Conservation (phyloP, 768 basidiomycete genomes). For the Inosperma sp. region DNA sequence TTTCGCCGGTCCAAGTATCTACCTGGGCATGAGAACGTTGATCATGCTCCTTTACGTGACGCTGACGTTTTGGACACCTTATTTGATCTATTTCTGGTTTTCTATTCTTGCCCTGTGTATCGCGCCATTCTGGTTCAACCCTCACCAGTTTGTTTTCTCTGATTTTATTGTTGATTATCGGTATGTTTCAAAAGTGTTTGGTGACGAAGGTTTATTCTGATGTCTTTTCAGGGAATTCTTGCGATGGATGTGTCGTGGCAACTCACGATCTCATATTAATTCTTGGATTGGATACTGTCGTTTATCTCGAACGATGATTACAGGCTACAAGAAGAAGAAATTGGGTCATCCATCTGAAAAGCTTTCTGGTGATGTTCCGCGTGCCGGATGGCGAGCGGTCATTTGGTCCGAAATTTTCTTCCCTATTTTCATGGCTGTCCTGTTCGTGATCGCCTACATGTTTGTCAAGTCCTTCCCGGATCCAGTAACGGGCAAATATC, state of each 20-base stretch:
- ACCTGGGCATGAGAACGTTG: slow-evolving; percentile 91
- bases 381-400: slow-evolving; percentile 89
- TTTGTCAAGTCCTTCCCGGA: slow-evolving; percentile 87
- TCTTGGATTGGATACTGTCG: slow-evolving; percentile 99
- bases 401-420: slow-evolving; percentile 83
- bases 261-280: slow-evolving; percentile 94
- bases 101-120: slow-evolving; percentile 89
- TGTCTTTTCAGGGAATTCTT: slow-evolving; percentile 74
- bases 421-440: slow-evolving; percentile 77
- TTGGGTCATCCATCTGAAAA: slow-evolving; percentile 97
- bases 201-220: slow-evolving; percentile 4
- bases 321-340: slow-evolving; percentile 99
- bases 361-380: slow-evolving; percentile 89
- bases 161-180: slow-evolving; percentile 97
- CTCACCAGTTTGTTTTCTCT: slow-evolving; percentile 97
- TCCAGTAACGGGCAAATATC: slow-evolving; percentile 46
- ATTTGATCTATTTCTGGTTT: slow-evolving; percentile 96
- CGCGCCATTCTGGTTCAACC: slow-evolving; percentile 98
- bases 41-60: slow-evolving; percentile 94
- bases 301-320: slow-evolving; percentile 95
- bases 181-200: slow-evolving; percentile 36
- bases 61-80: slow-evolving; percentile 85
- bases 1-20: slow-evolving; percentile 97
- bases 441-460: slow-evolving; percentile 88
- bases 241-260: slow-evolving; percentile 98